Evolutionary conservation across 129 eudicot genomes (phyloP), one percentile per base, ranked within the genome.

Genomic region (Kitagawia praeruptora): DNA sequence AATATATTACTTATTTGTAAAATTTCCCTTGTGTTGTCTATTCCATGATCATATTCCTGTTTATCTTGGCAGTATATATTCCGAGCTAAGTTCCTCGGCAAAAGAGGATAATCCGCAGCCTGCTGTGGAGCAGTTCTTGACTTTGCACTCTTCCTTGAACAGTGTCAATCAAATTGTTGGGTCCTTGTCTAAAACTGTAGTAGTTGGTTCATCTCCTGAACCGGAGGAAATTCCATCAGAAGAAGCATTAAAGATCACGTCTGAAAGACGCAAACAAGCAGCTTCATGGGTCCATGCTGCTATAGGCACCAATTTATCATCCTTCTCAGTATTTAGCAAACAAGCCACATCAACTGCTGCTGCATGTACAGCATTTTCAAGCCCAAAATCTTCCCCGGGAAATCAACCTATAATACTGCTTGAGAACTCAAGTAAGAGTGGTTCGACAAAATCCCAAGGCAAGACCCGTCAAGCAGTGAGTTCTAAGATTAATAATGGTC

Each of bases 71-170:
- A 93, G 97, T 88, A 85, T 90, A 77, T 93, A 91, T 81, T 89
- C 94, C 1, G 98, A 93, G 86, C 77, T 93, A 84, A 81, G 88
- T 87, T 80, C 88, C 70, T 89, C 87, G 15, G 97, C 98, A 45
- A 91, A 85, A 81, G 98, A 93, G 86, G 97, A 93, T 54, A 83
- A 91, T 79, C 97, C 98, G 25, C 98, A 91, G 81, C 95, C 92
- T 39, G 94, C 97, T 18, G 95, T 91, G 8, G 98, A 93, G 77
- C 90, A 91, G 80, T 93, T 91, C 85, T 84, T 93, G 85, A 78
- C 90, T 56, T 82, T 93, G 19, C 93, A 89, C 53, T 81, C 96
- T 15, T 85, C 74, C 80, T 86, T 93, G 79, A 91, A 83, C 49
- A 88, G 79, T 21, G 89, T 88, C 41, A 90, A 78, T 79, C 88